Conservation (phyloP, 805 yeast genomes). For the Candida sphagnicola region DNA sequence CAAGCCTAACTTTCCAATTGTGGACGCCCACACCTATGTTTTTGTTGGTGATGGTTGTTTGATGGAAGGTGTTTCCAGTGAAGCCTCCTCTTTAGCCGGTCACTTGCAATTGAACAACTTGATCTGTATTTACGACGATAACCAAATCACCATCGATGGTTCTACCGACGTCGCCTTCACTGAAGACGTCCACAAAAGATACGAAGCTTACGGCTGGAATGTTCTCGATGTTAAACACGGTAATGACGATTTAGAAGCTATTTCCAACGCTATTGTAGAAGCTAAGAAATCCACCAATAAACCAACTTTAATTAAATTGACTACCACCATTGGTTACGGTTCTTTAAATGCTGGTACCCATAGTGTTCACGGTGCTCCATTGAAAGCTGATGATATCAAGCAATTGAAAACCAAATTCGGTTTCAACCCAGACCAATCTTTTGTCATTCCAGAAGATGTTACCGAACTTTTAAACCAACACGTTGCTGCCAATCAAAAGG, state of each 20-base stretch:
- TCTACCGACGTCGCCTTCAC: conserved; percentile 85
- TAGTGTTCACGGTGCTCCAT: conserved; percentile 94
- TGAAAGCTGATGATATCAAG: conserved; percentile 86
- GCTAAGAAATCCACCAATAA: conserved; percentile 76
- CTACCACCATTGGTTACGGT: conserved; percentile 94
- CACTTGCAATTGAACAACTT: conserved; percentile 90
- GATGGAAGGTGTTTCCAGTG: conserved; percentile 96
- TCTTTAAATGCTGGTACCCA: conserved; percentile 82
- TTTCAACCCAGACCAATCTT: conserved; percentile 79
- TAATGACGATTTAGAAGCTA: conserved; percentile 69
- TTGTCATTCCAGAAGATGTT: conserved; percentile 81
- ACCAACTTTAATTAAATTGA: conserved; percentile 86
- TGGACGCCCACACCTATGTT: conserved; percentile 72
- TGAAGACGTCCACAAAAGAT: conserved; percentile 82
- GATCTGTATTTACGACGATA: conserved; percentile 95
- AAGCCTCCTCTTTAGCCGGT: conserved; percentile 93
- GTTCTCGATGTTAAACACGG: conserved; percentile 73
- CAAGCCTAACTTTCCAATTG: conserved; percentile 73
- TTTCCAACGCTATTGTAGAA: conserved; percentile 69
- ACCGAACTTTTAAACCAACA: conserved; percentile 60
- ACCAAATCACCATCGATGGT: conserved; percentile 96
- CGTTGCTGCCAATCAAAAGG: conserved; percentile 58
- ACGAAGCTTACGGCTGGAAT: conserved; percentile 95
- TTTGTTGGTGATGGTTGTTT: conserved; percentile 97
- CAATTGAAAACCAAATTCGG: conserved; percentile 84